A percentile compares a stretch with the other conserved stretches of the same genome.
These are phyloP conservation scores for Diutina pseudorugosa DNA, from an alignment of 1,139 yeast genomes.

Conservation along the genomic window DNA sequence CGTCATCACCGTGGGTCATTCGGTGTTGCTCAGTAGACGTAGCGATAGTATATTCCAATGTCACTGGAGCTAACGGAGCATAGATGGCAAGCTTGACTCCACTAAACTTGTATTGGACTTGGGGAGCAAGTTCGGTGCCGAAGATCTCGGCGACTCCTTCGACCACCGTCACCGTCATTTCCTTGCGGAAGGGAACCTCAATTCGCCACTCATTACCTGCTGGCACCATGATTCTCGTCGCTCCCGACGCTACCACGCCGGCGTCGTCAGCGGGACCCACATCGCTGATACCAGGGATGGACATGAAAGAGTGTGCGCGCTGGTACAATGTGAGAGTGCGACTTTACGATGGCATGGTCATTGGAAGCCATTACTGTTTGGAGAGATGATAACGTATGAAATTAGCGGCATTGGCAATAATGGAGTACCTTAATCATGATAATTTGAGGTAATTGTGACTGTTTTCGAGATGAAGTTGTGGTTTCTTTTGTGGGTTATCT, in stretches of 20 bases:
- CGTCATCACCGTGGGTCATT: constrained; percentile 18
- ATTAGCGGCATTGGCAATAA: too few species aligned
- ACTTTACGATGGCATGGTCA: too few species aligned
- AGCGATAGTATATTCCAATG: constrained; percentile 38
- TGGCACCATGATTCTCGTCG: constrained; percentile 16
- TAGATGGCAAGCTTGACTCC: constrained; percentile 46
- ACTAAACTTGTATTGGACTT: constrained; percentile 47
- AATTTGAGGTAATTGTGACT: too few species aligned
- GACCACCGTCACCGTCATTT: constrained; percentile 41
- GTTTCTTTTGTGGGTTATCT: too few species aligned
- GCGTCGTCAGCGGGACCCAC: not conserved
- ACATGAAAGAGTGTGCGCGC: not conserved
- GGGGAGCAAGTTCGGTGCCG: constrained; percentile 83
- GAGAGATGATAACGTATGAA: too few species aligned
- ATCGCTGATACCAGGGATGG: not conserved
- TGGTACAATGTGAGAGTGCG: not conserved
- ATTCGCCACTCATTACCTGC: constrained; percentile 72
- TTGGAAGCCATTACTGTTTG: too few species aligned
- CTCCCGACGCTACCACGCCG: not conserved
- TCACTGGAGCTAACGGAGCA: constrained; percentile 45
- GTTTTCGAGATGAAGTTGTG: too few species aligned
- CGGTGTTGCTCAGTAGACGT: constrained; percentile 34
- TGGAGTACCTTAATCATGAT: too few species aligned
- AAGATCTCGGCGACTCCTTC: constrained; percentile 79
- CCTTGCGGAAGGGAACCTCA: constrained; percentile 52